Conservation (phyloP, 2,329 filamentous ascomycete species). For the Plectosphaerella cucumerina region DNA sequence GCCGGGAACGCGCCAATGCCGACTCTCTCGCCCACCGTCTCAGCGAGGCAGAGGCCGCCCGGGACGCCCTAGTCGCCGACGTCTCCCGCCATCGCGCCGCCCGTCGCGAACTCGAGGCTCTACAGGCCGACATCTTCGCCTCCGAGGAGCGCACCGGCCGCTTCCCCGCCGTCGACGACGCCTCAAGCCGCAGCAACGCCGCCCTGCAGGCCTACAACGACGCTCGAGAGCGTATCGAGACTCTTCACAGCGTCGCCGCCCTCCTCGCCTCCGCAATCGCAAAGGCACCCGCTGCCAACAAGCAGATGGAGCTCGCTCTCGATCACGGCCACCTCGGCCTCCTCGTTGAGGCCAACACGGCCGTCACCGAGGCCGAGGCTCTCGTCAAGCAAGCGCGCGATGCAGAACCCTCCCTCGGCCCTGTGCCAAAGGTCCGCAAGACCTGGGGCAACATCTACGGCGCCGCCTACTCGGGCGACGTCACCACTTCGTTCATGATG, state of each 20-base stretch:
- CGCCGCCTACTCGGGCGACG: constrained; percentile 52
- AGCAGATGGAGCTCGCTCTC: constrained; percentile 36
- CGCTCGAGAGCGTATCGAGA: constrained; percentile 27
- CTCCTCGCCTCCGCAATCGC: constrained; percentile 33
- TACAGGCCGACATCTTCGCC: constrained; percentile 50
- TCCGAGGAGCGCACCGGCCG: constrained; percentile 41
- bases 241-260: constrained; percentile 34
- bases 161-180: constrained; percentile 47
- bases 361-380: constrained; percentile 34
- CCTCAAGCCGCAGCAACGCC: constrained; percentile 31
- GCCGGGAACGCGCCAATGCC: constrained; percentile 38
- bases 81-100: constrained; percentile 31
- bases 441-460: constrained; percentile 40
- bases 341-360: constrained; percentile 41
- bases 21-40: constrained; percentile 34
- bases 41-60: constrained; percentile 30
- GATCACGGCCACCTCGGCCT: constrained; percentile 43
- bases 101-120: constrained; percentile 41
- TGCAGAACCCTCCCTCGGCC: constrained; percentile 30
- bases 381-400: constrained; percentile 33
- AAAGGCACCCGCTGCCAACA: constrained; percentile 27
- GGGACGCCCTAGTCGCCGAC: constrained; percentile 28
- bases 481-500: constrained; percentile 47
- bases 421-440: constrained; percentile 36
- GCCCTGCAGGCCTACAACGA: constrained; percentile 33